Evolutionary conservation across 1,284 basidiomycete genomes (phyloP), one percentile per base, ranked within the genome.

Genomic region (Cryptococcus sp.): DNA sequence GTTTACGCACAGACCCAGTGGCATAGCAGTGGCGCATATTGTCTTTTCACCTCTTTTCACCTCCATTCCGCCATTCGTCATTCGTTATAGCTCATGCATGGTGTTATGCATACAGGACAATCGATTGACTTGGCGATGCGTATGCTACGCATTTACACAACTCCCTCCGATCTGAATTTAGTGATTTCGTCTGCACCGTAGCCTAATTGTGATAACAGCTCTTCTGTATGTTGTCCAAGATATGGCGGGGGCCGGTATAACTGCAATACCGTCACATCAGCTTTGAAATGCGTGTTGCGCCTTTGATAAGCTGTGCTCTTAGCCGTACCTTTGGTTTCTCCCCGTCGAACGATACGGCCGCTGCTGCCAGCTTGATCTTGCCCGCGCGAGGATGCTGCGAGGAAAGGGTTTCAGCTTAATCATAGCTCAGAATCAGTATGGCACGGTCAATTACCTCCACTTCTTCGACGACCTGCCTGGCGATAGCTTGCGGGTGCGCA

Each of bases 291-390:
- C 8, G 30, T 2, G 25, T n/a, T 46, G 1, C 8, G 6, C 35
- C 17, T 27, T 5, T 17, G 17, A 20, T 17, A 17, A 15, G 23
- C 19, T 19, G 13, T 25, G 47, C 45, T 2, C 5, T 2, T 1
- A 17, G 22, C 11, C 11, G n/a, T 50, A 78, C 75, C 65, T 74
- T 71, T 38, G 69, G 64, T 78, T 88, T 87, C 70, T 85, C 81
- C 3, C 91, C 91, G 69, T 95, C 91, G 80, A 95, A 97, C 17
- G 84, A 82, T 40, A 96, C 91, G 0, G 93, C 87, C 3, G 93
- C 91, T 1, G 86, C 87, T 3, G 93, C 88, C 57, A 97, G 81
- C 78, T 91, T 93, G 76, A 97, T 84, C 69, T 82, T 88, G 10
- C 94, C 93, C 7, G 89, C 85, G 43, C 88, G 82, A 25, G 88